Percentiles rank a stretch among this genome's conserved stretches.
Evolutionary conservation across 2,329 filamentous ascomycete species (phyloP).

Genomic region (Alternaria brassicicola): DNA sequence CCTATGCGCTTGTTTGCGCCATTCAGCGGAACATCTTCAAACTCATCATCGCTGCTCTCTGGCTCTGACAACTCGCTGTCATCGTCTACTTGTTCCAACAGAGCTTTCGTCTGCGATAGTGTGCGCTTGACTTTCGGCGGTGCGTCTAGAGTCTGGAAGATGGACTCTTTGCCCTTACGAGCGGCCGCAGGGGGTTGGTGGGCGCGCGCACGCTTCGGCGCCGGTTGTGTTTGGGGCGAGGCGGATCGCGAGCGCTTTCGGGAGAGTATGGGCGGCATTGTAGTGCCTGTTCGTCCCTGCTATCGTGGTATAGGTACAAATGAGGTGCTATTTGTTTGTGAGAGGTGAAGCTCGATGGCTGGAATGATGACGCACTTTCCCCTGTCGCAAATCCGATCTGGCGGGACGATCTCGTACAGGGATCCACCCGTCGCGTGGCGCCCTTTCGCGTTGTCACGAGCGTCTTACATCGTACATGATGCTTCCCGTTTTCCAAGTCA

Average conservation of each 20-base stretch:
- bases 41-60: conserved; percentile 55
- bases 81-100: conserved; percentile 51
- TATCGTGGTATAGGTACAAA: conserved; percentile 4
- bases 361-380: conserved; percentile 34
- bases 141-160: conserved; percentile 55
- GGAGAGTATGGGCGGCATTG: conserved; percentile 71
- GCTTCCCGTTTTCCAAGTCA: neutral
- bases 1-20: conserved; percentile 44
- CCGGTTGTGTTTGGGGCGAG: conserved; percentile 53
- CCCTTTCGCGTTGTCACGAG: conserved; percentile 25
- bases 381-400: conserved; percentile 21
- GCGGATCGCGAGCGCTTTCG: conserved; percentile 66
- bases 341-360: conserved; percentile 8
- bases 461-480: neutral
- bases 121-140: conserved; percentile 42
- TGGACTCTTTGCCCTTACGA: conserved; percentile 44
- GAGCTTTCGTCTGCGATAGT: conserved; percentile 42
- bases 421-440: conserved; percentile 22
- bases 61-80: conserved; percentile 50
- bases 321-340: neutral
- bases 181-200: conserved; percentile 23
- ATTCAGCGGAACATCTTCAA: conserved; percentile 54
- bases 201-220: conserved; percentile 32
- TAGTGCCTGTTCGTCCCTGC: conserved; percentile 1
- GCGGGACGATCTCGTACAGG: conserved; percentile 27